phyloP scores from a whole-genome alignment of 2,329 filamentous ascomycete genomes.

The Curvularia sp. region DNA sequence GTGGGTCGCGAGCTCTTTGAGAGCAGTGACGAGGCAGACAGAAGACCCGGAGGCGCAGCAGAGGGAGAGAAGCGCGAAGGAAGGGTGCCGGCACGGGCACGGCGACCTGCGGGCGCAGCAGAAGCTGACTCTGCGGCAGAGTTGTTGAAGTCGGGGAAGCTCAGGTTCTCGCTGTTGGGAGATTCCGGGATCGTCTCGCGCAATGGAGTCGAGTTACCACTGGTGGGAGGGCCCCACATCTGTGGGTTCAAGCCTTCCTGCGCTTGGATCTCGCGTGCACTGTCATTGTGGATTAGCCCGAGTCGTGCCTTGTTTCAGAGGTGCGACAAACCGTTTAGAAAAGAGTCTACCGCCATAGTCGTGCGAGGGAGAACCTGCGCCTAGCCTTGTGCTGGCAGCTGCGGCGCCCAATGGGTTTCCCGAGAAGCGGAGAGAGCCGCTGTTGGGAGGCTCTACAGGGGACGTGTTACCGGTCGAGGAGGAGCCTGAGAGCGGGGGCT shows the following conservation, averaged over 20 bases:
- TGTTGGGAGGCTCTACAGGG: slow-evolving; percentile 74
- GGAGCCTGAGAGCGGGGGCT: slow-evolving; percentile 75
- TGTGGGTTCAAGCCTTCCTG: slow-evolving; percentile 83
- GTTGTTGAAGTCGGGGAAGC: slow-evolving; percentile 87
- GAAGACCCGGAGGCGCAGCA: slow-evolving; percentile 66
- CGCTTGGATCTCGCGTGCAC: slow-evolving; percentile 94
- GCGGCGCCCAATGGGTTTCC: slow-evolving; percentile 65
- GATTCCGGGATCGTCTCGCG: slow-evolving; percentile 98
- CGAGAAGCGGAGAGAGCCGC: slow-evolving; percentile 71
- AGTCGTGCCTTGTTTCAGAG: slow-evolving; percentile 38
- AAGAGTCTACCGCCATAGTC: slow-evolving; percentile 81
- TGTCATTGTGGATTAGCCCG: slow-evolving; percentile 54
- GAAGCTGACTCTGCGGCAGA: slow-evolving; percentile 67
- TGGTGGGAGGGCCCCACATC: slow-evolving; percentile 92
- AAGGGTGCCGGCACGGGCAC: slow-evolving; percentile 92
- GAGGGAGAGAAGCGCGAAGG: slow-evolving; percentile 90
- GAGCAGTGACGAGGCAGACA: slow-evolving; percentile 60
- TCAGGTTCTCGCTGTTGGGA: slow-evolving; percentile 89
- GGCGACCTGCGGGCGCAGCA: slow-evolving; percentile 71
- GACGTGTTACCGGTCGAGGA: slow-evolving; percentile 83
- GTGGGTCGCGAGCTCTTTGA: slow-evolving; percentile 84
- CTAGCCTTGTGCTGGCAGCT: slow-evolving; percentile 70
- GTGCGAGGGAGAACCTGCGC: slow-evolving; percentile 95
- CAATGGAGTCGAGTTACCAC: slow-evolving; percentile 92
- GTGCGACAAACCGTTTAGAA: slow-evolving; percentile 80